phyloP scores from a whole-genome alignment of 2,329 filamentous ascomycete genomes.

The Colletotrichum karsti region DNA sequence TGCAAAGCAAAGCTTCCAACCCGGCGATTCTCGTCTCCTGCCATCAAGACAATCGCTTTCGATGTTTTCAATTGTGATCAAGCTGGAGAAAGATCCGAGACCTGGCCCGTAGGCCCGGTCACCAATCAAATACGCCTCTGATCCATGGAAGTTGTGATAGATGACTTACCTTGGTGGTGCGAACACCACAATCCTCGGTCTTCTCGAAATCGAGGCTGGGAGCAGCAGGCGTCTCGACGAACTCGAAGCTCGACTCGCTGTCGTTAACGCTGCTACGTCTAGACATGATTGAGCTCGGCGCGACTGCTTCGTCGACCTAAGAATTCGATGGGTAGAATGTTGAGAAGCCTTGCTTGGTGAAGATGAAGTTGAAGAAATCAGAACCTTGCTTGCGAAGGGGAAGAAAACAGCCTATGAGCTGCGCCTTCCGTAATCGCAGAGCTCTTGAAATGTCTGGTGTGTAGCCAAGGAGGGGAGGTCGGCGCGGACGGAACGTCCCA shows the following conservation, averaged over 20 bases:
- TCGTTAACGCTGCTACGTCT: conserved; percentile 56
- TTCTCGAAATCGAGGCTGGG: conserved; percentile 58
- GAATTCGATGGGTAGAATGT: background rate
- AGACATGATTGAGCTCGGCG: conserved; percentile 51
- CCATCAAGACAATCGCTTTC: too few relatives aligned
- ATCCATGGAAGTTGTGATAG: too few relatives aligned
- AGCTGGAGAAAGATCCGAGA: too few relatives aligned
- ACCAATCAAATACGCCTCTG: too few relatives aligned
- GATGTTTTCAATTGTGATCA: too few relatives aligned
- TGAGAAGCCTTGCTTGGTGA: conserved; percentile 8
- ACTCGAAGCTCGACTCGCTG: conserved; percentile 77
- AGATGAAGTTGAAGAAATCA: background rate
- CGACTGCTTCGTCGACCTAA: conserved; percentile 3
- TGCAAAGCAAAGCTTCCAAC: too few relatives aligned
- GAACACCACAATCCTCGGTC: conserved; percentile 63
- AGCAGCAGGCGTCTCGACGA: conserved; percentile 65
- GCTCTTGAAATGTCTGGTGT: too few relatives aligned
- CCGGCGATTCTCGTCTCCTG: too few relatives aligned
- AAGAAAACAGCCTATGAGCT: background rate
- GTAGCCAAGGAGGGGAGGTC: too few relatives aligned
- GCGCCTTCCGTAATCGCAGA: background rate
- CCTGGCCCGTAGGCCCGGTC: too few relatives aligned
- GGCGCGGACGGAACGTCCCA: too few relatives aligned
- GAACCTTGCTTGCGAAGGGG: background rate
- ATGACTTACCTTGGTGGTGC: conserved; percentile 58